Conservation (phyloP, 2,329 filamentous ascomycete species). For the Aspergillus versicolor region DNA sequence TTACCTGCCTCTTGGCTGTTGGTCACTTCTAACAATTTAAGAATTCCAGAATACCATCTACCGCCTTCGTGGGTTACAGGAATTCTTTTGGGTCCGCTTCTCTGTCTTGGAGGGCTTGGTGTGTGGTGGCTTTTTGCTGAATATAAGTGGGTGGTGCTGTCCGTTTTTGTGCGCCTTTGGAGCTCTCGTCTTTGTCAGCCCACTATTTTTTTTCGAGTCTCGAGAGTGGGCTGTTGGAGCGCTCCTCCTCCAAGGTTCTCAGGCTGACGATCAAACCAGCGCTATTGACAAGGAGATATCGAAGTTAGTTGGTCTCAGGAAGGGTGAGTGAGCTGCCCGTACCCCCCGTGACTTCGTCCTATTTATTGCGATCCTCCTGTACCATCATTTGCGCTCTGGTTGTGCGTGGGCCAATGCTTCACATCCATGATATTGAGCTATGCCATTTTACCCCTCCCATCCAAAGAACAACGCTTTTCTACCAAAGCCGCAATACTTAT, state of each 20-base stretch:
- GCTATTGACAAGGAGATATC: slow-evolving; percentile 22
- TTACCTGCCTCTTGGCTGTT: slow-evolving; percentile 11
- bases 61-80: not conserved
- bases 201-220: slow-evolving; percentile 22
- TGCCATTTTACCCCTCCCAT: not conserved
- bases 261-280: slow-evolving; percentile 23
- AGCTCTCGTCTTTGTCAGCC: slow-evolving; percentile 23
- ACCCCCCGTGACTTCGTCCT: slow-evolving; percentile 12
- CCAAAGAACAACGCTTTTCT: not conserved
- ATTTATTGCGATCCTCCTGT: slow-evolving; percentile 8
- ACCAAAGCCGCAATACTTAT: not conserved
- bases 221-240: slow-evolving; percentile 29
- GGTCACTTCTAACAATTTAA: slow-evolving; percentile 16
- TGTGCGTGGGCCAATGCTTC: slow-evolving; percentile 4
- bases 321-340: slow-evolving; percentile 28
- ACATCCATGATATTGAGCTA: not conserved
- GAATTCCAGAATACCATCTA: not conserved
- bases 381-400: not conserved
- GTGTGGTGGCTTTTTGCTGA: slow-evolving; percentile 21
- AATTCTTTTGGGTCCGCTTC: not conserved
- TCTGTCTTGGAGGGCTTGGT: slow-evolving; percentile 26
- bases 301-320: slow-evolving; percentile 25
- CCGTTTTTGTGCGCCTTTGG: slow-evolving; percentile 12
- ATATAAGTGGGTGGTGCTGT: slow-evolving; percentile 4
- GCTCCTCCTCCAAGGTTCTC: slow-evolving; percentile 32